phyloP scores from a whole-genome alignment of 371 early-diverging fungal species.

The Mortierella sp. region DNA sequence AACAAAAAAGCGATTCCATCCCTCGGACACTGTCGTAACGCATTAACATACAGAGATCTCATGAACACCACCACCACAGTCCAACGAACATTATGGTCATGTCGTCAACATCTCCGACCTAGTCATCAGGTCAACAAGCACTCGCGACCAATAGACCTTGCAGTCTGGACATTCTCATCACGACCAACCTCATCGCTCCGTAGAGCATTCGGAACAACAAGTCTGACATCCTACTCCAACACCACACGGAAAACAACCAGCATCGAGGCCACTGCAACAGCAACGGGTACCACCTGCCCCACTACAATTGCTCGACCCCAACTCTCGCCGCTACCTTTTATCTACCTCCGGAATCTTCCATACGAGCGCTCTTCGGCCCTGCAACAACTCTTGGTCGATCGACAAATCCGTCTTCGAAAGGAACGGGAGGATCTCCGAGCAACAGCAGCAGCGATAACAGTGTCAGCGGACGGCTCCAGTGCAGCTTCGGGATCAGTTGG shows the following conservation, averaged over 20 bases:
- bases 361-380: constrained; percentile 35
- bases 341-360: constrained; percentile 49
- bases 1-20: not conserved
- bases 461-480: not conserved
- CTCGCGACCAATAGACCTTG: not conserved
- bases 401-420: constrained; percentile 50
- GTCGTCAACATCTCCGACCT: not conserved
- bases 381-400: constrained; percentile 45
- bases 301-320: constrained; percentile 41
- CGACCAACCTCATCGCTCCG: not conserved
- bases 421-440: constrained; percentile 16
- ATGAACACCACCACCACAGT: not conserved
- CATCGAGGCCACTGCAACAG: not conserved
- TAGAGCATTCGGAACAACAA: not conserved
- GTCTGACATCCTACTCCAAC: not conserved
- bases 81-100: not conserved
- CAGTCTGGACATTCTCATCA: not conserved
- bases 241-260: not conserved
- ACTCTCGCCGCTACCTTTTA: constrained; percentile 45
- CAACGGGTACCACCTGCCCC: constrained; percentile 18
- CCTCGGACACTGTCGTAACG: not conserved
- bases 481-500: not conserved
- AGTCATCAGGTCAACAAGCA: not conserved
- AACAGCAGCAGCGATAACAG: not conserved
- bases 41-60: no score